Evolutionary conservation across 192 early-diverging fungal species (phyloP).

Genomic region (Coemansia sp.): DNA sequence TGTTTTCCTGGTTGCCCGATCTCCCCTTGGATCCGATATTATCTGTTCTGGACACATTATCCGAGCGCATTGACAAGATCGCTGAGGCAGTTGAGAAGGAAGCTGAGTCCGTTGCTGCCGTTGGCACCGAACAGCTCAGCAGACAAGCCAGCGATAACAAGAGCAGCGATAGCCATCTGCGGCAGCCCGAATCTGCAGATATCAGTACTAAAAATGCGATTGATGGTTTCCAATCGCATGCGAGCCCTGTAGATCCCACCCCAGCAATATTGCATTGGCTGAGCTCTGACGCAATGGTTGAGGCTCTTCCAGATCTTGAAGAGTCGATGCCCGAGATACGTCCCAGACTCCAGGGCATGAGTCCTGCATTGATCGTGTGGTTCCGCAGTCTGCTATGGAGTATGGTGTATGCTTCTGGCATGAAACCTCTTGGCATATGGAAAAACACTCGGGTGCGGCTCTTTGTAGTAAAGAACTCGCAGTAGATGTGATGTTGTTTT

Average conservation of each 20-base stretch:
- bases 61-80: constrained; percentile 67
- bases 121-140: neutral
- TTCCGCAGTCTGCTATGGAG: constrained; percentile 72
- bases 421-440: constrained; percentile 64
- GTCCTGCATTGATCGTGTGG: constrained; percentile 66
- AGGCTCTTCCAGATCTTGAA: constrained; percentile 38
- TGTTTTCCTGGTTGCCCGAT: constrained; percentile 65
- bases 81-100: constrained; percentile 64
- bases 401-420: constrained; percentile 62
- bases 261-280: constrained; percentile 53
- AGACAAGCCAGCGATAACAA: constrained; percentile 4
- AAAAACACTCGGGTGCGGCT: constrained; percentile 63
- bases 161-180: neutral
- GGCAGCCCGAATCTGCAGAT: neutral
- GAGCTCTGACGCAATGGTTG: constrained; percentile 30
- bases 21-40: constrained; percentile 73
- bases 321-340: constrained; percentile 59
- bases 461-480: constrained; percentile 51
- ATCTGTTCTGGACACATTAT: constrained; percentile 62
- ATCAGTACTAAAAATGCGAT: neutral
- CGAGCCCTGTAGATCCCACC: constrained; percentile 42
- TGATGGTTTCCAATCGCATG: constrained; percentile 27
- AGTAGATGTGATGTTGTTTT: constrained; percentile 7
- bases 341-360: constrained; percentile 61
- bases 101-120: constrained; percentile 22